phyloP scores from a whole-genome alignment of 768 basidiomycete species.

The Hortiboletus campestris region DNA sequence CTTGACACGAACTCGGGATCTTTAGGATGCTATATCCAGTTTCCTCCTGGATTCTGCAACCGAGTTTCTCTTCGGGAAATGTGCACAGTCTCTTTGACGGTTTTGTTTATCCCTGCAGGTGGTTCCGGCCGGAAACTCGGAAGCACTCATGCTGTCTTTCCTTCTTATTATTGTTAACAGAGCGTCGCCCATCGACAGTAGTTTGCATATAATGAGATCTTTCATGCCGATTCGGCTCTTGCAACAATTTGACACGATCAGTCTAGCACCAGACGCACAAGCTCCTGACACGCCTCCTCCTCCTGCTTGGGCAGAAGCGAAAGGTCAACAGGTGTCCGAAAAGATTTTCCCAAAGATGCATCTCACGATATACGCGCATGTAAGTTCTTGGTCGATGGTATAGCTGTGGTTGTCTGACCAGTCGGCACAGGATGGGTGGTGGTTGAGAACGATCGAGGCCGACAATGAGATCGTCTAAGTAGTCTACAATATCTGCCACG shows the following conservation, averaged over 20 bases:
- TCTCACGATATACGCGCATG: constrained; percentile 53
- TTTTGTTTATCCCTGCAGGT: constrained; percentile 53
- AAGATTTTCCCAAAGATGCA: constrained; percentile 51
- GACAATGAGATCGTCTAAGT: constrained; percentile 8
- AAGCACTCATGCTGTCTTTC: background rate
- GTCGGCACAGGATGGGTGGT: constrained; percentile 46
- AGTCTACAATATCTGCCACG: too few relatives aligned
- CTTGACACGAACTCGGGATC: background rate
- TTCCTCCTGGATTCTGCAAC: constrained; percentile 69
- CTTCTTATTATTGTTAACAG: background rate
- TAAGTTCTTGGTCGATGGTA: constrained; percentile 19
- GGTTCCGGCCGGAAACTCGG: constrained; percentile 12
- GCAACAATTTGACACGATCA: constrained; percentile 53
- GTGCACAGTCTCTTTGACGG: constrained; percentile 51
- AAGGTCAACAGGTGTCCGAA: constrained; percentile 51
- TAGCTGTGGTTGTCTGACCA: constrained; percentile 1
- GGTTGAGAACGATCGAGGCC: constrained; percentile 43
- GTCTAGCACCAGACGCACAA: constrained; percentile 45
- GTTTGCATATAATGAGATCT: constrained; percentile 60
- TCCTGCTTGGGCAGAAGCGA: constrained; percentile 40
- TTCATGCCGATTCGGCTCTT: constrained; percentile 62
- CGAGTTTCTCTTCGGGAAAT: constrained; percentile 62
- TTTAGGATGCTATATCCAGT: constrained; percentile 54
- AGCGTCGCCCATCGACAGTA: constrained; percentile 11
- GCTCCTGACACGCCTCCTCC: constrained; percentile 48